Base-by-base conservation (phyloP, 2,329 filamentous ascomycete genomes). In the Sclerotinia nivalis region DNA sequence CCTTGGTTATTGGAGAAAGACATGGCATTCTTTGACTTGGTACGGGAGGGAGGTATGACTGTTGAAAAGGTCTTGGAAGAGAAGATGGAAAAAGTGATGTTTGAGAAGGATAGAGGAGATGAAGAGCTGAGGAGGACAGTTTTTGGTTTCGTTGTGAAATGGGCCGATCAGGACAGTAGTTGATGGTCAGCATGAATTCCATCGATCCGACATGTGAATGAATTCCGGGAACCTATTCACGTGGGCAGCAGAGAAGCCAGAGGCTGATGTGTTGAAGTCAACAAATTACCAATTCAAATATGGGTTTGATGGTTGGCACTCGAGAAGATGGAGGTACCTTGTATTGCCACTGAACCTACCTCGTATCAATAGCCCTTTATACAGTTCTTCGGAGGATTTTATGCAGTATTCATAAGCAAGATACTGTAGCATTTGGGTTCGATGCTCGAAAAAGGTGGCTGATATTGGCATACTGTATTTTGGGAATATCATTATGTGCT, bases 1-100 rank as follows among this genome's bases (percentile, higher is more conserved):
- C 94, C 95, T 1, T 97, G 94, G 94, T 83, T 97, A 77, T 84
- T 91, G 76, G 86, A 93, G 72, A 91, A 93, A 80, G 96, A 97
- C 77, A 84, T 97, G 78, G 87, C 86, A 5, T 97, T 97, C 82
- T 97, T 97, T 78, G 91, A 93, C 62, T 77, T 93, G 70, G 92
- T 90, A 6, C 84, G 87, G 71, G 86, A 87, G 66, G 85, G 83
- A 62, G 93, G 93, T 0, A 91, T 97, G 71, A 81, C 81, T 22
- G 93, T 97, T 3, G 89, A 90, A 73, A 93, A 95, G 82, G 85
- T 97, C 47, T 83, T 94, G 61, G 93, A 97, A 80, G 88, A 90
- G 79, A 87, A 90, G 75, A 89, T 96, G 88, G 93, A 95, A 49
- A 89, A 89, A 78, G 91, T 94, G 73, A 88, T 98, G 83, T 97